Conservation (phyloP, 305 asterid species). For the Fraxinus paxiana region DNA sequence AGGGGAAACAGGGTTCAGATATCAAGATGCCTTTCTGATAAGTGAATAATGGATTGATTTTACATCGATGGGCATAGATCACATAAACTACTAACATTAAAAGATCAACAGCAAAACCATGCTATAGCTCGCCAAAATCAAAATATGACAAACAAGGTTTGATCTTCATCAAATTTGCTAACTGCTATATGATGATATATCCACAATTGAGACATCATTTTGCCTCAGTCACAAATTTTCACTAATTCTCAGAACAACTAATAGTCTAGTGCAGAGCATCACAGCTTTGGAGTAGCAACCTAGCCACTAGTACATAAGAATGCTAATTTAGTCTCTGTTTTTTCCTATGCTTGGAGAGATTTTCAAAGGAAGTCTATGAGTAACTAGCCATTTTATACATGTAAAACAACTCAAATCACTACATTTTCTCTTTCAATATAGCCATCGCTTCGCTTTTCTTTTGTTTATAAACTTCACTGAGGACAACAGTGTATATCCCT, state of each 20-base stretch:
- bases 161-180: neutral
- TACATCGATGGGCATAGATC: neutral
- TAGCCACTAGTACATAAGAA: neutral
- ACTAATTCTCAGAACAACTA: neutral
- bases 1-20: neutral
- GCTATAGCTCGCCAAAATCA: neutral
- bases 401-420: neutral
- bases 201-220: neutral
- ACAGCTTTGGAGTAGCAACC: neutral
- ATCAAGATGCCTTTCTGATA: neutral
- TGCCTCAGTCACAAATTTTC: neutral
- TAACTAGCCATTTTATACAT: neutral
- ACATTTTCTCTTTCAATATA: neutral
- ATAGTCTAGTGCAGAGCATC: neutral
- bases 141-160: neutral
- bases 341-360: neutral
- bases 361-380: neutral
- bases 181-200: neutral
- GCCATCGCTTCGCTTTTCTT: neutral
- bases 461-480: neutral
- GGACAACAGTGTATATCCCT: neutral
- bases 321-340: neutral
- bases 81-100: neutral
- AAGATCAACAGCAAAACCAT: neutral
- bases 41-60: neutral